phyloP scores from a whole-genome alignment of 768 basidiomycete species.

The Gloeostereum incarnatum region DNA sequence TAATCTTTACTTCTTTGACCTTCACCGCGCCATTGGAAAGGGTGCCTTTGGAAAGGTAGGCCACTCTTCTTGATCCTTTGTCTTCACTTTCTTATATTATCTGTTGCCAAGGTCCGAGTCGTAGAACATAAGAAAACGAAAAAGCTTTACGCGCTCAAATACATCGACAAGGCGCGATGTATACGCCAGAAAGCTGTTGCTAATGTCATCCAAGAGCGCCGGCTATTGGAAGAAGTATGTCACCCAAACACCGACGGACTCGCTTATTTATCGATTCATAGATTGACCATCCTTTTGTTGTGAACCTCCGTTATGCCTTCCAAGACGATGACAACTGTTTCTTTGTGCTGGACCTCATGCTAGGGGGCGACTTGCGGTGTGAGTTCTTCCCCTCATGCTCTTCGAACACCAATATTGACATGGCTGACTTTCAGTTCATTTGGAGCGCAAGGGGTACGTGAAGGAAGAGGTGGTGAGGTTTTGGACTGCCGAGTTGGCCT shows the following conservation, averaged over 20 bases:
- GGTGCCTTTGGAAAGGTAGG: slow-evolving; percentile 96
- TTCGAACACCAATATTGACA: slow-evolving; percentile 3
- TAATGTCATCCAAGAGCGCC: slow-evolving; percentile 90
- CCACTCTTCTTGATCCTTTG: slow-evolving; percentile 7
- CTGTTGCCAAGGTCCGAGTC: slow-evolving; percentile 71
- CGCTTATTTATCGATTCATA: slow-evolving; percentile 16
- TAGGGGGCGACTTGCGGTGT: slow-evolving; percentile 92
- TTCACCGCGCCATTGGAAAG: slow-evolving; percentile 91
- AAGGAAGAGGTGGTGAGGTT: slow-evolving; percentile 71
- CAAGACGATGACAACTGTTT: slow-evolving; percentile 98
- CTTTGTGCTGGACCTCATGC: slow-evolving; percentile 95
- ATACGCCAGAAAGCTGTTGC: slow-evolving; percentile 86
- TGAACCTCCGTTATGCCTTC: slow-evolving; percentile 91
- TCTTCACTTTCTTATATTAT: slow-evolving; percentile 6
- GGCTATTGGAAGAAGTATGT: slow-evolving; percentile 82
- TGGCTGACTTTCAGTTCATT: slow-evolving; percentile 51
- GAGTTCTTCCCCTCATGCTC: slow-evolving; percentile 20
- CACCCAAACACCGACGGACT: slow-evolving; percentile 4
- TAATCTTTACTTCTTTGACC: slow-evolving; percentile 93
- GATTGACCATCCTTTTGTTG: slow-evolving; percentile 86
- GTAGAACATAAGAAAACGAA: slow-evolving; percentile 94
- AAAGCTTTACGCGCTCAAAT: slow-evolving; percentile 91
- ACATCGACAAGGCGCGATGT: slow-evolving; percentile 93
- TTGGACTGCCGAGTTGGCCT: slow-evolving; percentile 83
- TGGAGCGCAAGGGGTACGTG: slow-evolving; percentile 62